Percentiles rank a stretch among this genome's conserved stretches.
Evolutionary conservation across 306 rosid genomes (phyloP).

Genomic region (Morella rubra): DNA sequence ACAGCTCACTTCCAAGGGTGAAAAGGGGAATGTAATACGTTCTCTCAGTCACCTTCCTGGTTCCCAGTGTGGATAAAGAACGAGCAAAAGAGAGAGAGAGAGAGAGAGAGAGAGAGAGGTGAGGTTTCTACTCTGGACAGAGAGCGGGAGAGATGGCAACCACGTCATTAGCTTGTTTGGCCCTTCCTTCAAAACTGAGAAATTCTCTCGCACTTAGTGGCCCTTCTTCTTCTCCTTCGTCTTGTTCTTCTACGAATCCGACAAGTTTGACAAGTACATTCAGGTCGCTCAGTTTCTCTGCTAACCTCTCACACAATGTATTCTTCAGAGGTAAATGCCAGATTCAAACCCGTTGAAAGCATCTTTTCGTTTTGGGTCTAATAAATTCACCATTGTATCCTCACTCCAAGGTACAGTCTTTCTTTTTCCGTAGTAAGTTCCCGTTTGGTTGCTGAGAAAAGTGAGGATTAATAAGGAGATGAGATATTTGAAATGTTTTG

Average conservation of each 20-base stretch:
- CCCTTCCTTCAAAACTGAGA: conserved; percentile 64
- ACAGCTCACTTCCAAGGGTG: too few species aligned
- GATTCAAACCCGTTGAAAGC: not conserved
- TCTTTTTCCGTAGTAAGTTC: not conserved
- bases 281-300: conserved; percentile 60
- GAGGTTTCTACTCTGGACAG: not conserved
- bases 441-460: conserved; percentile 14
- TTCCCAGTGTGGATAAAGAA: conserved; percentile 25
- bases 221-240: conserved; percentile 24
- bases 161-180: conserved; percentile 56
- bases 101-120: not conserved
- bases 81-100: not conserved
- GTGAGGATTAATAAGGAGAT: not conserved
- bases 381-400: not conserved
- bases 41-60: not conserved
- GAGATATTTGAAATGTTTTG: not conserved
- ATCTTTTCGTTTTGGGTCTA: not conserved
- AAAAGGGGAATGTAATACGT: not conserved
- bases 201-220: conserved; percentile 47
- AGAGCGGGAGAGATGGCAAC: conserved; percentile 52
- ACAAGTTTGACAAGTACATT: conserved; percentile 3
- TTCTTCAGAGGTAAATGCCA: conserved; percentile 49
- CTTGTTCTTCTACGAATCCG: conserved; percentile 29
- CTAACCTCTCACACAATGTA: conserved; percentile 43
- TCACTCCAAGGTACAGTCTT: not conserved